phyloP scores from a whole-genome alignment of 1,139 yeast genomes.

The Hyphopichia buzzinii region DNA sequence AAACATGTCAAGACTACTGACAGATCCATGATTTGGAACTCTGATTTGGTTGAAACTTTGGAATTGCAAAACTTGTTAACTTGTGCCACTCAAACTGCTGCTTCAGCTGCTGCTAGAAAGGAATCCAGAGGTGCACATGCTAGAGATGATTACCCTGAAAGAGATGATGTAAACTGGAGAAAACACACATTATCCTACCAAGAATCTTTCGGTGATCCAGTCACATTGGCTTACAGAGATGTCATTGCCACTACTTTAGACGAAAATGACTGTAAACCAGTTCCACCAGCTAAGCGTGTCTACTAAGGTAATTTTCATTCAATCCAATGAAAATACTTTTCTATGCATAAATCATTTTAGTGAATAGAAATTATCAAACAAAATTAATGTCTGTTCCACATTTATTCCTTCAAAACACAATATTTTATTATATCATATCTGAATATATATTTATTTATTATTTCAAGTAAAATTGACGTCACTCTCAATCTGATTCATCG shows the following conservation, averaged over 20 bases:
- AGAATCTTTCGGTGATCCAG: conserved; percentile 64
- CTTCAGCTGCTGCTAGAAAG: conserved; percentile 89
- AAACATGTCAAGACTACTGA: conserved; percentile 77
- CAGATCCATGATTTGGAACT: conserved; percentile 98
- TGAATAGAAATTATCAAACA: not conserved
- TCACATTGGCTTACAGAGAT: conserved; percentile 78
- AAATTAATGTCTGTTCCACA: not conserved
- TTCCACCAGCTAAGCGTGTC: conserved; percentile 96
- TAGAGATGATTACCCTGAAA: conserved; percentile 93
- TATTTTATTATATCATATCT: not conserved
- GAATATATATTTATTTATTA: too few relatives aligned
- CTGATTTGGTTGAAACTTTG: conserved; percentile 92
- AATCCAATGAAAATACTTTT: not conserved
- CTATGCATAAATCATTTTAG: not conserved
- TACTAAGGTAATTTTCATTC: conserved; percentile 45
- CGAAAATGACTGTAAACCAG: conserved; percentile 89
- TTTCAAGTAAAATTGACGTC: not conserved
- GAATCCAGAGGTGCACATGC: conserved; percentile 99
- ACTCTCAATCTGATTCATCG: not conserved
- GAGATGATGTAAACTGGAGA: conserved; percentile 98
- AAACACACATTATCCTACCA: conserved; percentile 97
- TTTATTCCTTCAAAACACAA: not conserved
- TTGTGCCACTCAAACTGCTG: conserved; percentile 96
- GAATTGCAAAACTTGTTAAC: conserved; percentile 96
- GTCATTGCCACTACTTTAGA: conserved; percentile 85